Evolutionary conservation across 202 grass and related monocot genomes (phyloP).

Genomic region (Carex sylvatica): DNA sequence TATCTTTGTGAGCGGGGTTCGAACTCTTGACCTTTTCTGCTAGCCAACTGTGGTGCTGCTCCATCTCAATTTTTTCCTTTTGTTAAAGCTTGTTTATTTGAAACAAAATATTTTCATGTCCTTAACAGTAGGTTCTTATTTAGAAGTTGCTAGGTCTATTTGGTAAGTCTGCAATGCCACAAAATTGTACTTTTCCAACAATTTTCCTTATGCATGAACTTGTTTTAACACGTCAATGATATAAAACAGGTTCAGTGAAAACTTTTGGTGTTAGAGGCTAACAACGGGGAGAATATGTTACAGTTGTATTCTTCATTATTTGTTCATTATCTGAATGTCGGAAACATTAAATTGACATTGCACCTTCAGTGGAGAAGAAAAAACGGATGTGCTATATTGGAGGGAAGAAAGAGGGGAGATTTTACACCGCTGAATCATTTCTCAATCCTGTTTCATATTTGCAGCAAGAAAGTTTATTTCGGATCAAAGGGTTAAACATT

Average conservation of each 20-base stretch:
- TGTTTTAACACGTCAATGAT: background rate
- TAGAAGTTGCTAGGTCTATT: background rate
- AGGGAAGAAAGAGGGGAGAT: background rate
- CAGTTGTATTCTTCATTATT: conserved; percentile 16
- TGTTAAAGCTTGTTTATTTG: background rate
- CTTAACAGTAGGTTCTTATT: background rate
- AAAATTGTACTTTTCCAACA: background rate
- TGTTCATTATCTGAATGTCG: no score
- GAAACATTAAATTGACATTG: no score
- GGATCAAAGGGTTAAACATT: background rate
- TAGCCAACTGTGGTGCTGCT: no score
- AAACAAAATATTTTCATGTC: background rate
- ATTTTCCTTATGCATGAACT: background rate
- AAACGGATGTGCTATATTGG: background rate
- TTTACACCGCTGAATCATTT: no score
- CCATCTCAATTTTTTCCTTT: no score
- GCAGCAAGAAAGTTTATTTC: background rate
- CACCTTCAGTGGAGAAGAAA: background rate
- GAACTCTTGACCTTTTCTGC: no score
- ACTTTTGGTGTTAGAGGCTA: background rate
- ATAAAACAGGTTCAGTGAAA: conserved; percentile 8
- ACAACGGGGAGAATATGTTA: background rate
- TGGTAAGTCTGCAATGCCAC: background rate
- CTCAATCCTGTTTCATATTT: background rate
- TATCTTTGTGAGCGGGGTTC: no score